These are phyloP conservation scores for Phanerochaete carnosa DNA, from an alignment of 768 basidiomycete genomes.

Conservation along the genomic window DNA sequence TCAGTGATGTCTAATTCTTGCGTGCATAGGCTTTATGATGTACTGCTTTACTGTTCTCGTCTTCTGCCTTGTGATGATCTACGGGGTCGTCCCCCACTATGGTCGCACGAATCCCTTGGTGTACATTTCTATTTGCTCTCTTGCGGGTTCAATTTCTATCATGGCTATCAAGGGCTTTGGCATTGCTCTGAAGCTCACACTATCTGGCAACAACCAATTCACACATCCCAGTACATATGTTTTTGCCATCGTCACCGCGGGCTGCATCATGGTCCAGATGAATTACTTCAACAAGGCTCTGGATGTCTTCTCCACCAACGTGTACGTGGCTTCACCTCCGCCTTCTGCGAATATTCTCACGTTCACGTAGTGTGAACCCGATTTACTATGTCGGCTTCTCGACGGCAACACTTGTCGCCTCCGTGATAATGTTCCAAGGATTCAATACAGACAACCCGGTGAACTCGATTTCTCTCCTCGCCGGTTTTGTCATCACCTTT, in stretches of 20 bases:
- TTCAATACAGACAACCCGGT: slow-evolving; percentile 85
- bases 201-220: slow-evolving; percentile 93
- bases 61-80: slow-evolving; percentile 85
- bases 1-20: not conserved
- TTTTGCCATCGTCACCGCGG: slow-evolving; percentile 76
- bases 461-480: slow-evolving; percentile 83
- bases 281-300: slow-evolving; percentile 98
- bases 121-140: slow-evolving; percentile 94
- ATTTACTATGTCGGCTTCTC: slow-evolving; percentile 98
- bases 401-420: slow-evolving; percentile 88
- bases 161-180: slow-evolving; percentile 99
- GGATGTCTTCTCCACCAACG: slow-evolving; percentile 95
- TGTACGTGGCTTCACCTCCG: slow-evolving; percentile 53
- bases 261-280: slow-evolving; percentile 91
- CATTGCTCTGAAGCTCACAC: slow-evolving; percentile 91
- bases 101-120: slow-evolving; percentile 87
- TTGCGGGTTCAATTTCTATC: slow-evolving; percentile 94
- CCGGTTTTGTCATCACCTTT: slow-evolving; percentile 91
- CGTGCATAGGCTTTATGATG: slow-evolving; percentile 71
- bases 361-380: slow-evolving; percentile 75
- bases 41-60: slow-evolving; percentile 86
- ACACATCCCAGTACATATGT: slow-evolving; percentile 95
- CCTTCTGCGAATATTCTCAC: not conserved
- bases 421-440: slow-evolving; percentile 95
- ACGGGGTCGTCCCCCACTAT: slow-evolving; percentile 75